Percentiles rank a stretch among this genome's conserved stretches.
Evolutionary conservation across 2,329 filamentous ascomycete genomes (phyloP).

Genomic region (Aspergillus niger): DNA sequence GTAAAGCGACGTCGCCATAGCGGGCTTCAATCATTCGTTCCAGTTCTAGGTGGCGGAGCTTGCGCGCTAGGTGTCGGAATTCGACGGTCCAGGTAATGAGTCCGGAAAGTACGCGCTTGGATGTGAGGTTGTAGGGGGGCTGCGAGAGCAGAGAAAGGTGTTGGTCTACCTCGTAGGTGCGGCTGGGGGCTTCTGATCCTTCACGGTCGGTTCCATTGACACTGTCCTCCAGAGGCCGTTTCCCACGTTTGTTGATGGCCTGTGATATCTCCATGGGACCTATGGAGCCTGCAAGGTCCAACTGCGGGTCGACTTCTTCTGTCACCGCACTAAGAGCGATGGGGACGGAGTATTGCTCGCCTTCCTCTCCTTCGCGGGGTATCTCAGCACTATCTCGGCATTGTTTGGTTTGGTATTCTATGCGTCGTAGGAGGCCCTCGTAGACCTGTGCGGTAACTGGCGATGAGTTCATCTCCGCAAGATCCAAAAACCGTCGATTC

Average conservation of each 20-base stretch:
- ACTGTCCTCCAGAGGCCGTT: constrained; percentile 34
- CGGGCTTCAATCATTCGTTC: constrained; percentile 78
- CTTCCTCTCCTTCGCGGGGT: constrained; percentile 45
- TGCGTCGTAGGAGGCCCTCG: constrained; percentile 66
- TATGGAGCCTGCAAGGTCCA: constrained; percentile 41
- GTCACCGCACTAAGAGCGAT: constrained; percentile 39
- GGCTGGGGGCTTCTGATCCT: constrained; percentile 34
- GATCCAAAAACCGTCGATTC: constrained; percentile 72
- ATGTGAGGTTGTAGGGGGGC: constrained; percentile 42
- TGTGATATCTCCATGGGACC: constrained; percentile 35
- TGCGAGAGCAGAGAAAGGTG: constrained; percentile 54
- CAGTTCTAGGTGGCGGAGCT: constrained; percentile 74
- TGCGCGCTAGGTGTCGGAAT: constrained; percentile 70
- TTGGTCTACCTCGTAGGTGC: constrained; percentile 40
- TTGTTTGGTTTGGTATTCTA: constrained; percentile 68
- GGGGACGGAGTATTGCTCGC: constrained; percentile 40
- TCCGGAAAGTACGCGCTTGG: constrained; percentile 46
- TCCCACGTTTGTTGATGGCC: constrained; percentile 30
- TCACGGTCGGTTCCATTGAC: constrained; percentile 53
- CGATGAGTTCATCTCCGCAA: constrained; percentile 71
- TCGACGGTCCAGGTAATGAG: constrained; percentile 81
- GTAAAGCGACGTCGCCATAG: constrained; percentile 74
- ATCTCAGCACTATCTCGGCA: constrained; percentile 57
- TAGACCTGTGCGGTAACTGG: constrained; percentile 78
- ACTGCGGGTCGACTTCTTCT: constrained; percentile 39